These are phyloP conservation scores for Sugiyamaella qingdaonensis DNA, from an alignment of 805 yeast species.

Conservation along the genomic window DNA sequence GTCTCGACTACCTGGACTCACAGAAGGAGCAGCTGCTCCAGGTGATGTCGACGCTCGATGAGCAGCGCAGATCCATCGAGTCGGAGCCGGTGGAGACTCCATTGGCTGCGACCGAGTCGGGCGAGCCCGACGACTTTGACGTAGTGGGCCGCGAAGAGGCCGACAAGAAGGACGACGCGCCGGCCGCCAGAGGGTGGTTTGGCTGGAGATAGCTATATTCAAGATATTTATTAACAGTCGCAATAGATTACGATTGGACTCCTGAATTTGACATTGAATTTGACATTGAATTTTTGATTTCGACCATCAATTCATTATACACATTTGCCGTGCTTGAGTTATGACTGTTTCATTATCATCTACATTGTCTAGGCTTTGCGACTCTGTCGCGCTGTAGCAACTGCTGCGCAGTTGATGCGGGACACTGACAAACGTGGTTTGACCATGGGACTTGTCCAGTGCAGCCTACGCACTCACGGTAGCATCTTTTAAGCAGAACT, in stretches of 20 bases:
- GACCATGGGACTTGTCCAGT: no score
- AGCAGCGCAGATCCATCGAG: conserved; percentile 13
- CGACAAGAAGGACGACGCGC: conserved; percentile 8
- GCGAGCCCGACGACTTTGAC: conserved; percentile 20
- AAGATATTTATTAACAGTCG: background rate
- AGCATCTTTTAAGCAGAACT: no score
- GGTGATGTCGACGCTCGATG: conserved; percentile 16
- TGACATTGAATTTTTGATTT: background rate
- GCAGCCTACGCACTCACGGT: no score
- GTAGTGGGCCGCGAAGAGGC: conserved; percentile 21
- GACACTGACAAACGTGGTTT: no score
- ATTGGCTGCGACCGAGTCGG: background rate
- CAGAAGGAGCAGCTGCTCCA: conserved; percentile 22
- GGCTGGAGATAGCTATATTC: conserved; percentile 9
- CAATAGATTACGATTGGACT: no score
- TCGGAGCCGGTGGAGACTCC: conserved; percentile 11
- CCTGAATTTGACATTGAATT: background rate
- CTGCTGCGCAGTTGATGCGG: no score
- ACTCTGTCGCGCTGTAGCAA: no score
- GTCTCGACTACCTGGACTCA: conserved; percentile 14
- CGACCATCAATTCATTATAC: no score
- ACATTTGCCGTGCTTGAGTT: no score
- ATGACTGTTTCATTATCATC: no score
- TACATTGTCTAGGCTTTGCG: no score
- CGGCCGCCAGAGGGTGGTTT: conserved; percentile 15